A percentile compares a stretch with the other conserved stretches of the same genome.
Conservation (phyloP, 1,284 basidiomycete genomes). For the Leccinum solheimii region DNA sequence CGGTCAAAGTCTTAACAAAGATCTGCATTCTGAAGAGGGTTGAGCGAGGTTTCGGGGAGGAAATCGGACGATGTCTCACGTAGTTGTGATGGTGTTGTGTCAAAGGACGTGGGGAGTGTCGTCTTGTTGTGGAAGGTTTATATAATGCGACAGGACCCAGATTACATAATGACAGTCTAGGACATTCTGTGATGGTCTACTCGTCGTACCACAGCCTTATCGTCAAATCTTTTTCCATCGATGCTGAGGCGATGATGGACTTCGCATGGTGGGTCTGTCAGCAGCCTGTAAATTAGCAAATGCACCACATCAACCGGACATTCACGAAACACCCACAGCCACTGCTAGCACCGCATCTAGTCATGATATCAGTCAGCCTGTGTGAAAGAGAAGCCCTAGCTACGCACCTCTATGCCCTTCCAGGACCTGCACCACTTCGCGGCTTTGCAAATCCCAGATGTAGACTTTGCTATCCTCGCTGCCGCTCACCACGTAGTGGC, state of each 20-base stretch:
- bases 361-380: slow-evolving; percentile 11
- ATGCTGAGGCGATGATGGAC: slow-evolving; percentile 77
- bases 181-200: slow-evolving; percentile 4
- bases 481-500: slow-evolving; percentile 77
- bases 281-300: slow-evolving; percentile 1
- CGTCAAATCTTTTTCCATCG: slow-evolving; percentile 81
- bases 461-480: slow-evolving; percentile 89
- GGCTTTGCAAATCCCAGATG: slow-evolving; percentile 89
- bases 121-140: slow-evolving; percentile 14
- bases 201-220: slow-evolving; percentile 78
- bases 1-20: slow-evolving; percentile 84
- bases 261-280: slow-evolving; percentile 69
- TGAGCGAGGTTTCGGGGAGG: background rate
- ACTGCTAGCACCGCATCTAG: slow-evolving; percentile 74
- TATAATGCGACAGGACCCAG: slow-evolving; percentile 32
- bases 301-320: background rate
- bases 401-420: slow-evolving; percentile 77
- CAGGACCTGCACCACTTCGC: slow-evolving; percentile 71
- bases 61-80: slow-evolving; percentile 40
- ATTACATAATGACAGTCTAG: slow-evolving; percentile 4
- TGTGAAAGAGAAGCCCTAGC: background rate
- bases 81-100: slow-evolving; percentile 47
- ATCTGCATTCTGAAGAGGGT: slow-evolving; percentile 64
- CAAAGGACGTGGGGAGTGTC: slow-evolving; percentile 26
- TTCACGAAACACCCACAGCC: slow-evolving; percentile 50